Base-by-base conservation (phyloP, 176 grass and related monocot genomes). In the Musa schizocarpa region DNA sequence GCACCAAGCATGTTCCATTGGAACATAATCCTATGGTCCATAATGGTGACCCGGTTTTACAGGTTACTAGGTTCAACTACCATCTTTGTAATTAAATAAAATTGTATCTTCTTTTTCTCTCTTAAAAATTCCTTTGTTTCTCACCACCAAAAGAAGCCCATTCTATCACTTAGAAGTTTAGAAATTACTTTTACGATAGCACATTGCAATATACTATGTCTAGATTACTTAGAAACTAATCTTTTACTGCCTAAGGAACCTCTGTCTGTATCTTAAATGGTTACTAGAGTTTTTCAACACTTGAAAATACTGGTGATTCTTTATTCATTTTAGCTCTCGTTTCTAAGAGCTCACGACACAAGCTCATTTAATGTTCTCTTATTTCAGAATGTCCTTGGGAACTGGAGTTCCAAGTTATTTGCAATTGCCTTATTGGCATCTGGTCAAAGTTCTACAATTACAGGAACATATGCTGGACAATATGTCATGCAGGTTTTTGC, bases 361-460 rank as follows among this genome's bases (percentile, higher is more conserved):
- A 8, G 20, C 51, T 64, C 53, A 24, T 6, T 21, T 26, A 79
- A 25, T 17, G 8, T 52, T 9, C 19, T 49, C 74, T 75, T 69
- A 68, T 53, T 83, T 53, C 79, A 98, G 95, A 93, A 98, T 86
- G 95, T 98, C 69, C 88, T 98, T 1, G 95, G 95, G 83, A 87
- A 69, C 53, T 98, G 95, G 95, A 88, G 90, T 82, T 98, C 95
- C 63, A 98, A 98, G 85, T 77, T 98, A 76, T 98, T 93, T 21
- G 90, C 95, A 49, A 66, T 98, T 72, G 95, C 95, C 59, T 89
- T 98, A 75, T 78, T 98, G 77, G 95, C 95, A 54, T 98, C 90
- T 73, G 95, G 95, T 74, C 95, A 98, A 72, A 98, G 90, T 85
- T 98, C 95, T 79, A 93, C 95, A 79, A 98, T 98, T 77, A 98